These are phyloP conservation scores for Lophium mytilinum DNA, from an alignment of 495 filamentous ascomycete genomes.

Conservation along the genomic window DNA sequence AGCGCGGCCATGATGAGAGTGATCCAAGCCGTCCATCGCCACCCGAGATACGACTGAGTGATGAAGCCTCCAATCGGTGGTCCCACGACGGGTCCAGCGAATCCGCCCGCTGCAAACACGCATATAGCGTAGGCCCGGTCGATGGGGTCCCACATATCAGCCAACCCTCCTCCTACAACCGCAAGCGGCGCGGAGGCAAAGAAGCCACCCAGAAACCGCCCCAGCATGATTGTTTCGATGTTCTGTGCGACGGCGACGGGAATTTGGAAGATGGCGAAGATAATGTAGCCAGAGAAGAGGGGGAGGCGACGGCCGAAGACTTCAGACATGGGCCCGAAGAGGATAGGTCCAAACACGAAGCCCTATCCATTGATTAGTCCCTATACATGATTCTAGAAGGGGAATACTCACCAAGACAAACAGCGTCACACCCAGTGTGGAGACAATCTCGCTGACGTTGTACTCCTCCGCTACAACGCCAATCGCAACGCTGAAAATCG, in stretches of 20 bases:
- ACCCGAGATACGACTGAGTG: conserved; percentile 31
- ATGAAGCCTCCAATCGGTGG: conserved; percentile 35
- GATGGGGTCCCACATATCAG: conserved; percentile 56
- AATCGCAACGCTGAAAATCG: conserved; percentile 6
- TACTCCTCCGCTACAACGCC: not conserved
- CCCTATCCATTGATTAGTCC: not conserved
- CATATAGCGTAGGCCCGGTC: conserved; percentile 56
- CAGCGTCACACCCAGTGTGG: not conserved
- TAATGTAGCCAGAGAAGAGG: conserved; percentile 45
- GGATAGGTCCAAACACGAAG: conserved; percentile 43
- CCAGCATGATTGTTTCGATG: conserved; percentile 50
- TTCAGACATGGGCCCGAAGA: conserved; percentile 52
- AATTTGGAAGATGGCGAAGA: conserved; percentile 56
- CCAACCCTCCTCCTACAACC: conserved; percentile 52
- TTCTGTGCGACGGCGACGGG: conserved; percentile 55
- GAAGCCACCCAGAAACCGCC: conserved; percentile 53
- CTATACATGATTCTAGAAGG: not conserved
- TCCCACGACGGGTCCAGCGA: conserved; percentile 31
- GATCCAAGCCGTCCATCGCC: conserved; percentile 51
- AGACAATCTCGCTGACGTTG: not conserved
- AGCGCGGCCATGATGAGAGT: conserved; percentile 48
- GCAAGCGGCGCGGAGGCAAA: conserved; percentile 60
- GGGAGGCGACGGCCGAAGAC: conserved; percentile 50
- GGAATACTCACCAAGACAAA: conserved; percentile 8
- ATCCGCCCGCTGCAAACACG: conserved; percentile 38